These are phyloP conservation scores for Hyphopichia burtonii DNA, from an alignment of 1,139 yeast species.

Conservation along the genomic window DNA sequence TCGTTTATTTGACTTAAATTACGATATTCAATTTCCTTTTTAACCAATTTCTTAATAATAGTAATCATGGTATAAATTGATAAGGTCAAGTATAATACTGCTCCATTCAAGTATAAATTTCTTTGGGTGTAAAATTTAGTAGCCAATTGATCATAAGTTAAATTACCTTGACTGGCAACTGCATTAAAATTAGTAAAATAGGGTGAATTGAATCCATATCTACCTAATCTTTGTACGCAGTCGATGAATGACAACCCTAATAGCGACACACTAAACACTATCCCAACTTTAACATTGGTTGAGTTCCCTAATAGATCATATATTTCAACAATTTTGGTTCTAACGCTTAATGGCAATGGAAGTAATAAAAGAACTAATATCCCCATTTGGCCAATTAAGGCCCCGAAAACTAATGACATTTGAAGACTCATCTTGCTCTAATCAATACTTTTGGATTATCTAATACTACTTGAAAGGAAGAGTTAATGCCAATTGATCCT, in stretches of 20 bases:
- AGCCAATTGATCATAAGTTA: slow-evolving; percentile 44
- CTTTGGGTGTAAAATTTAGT: slow-evolving; percentile 67
- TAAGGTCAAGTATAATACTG: slow-evolving; percentile 58
- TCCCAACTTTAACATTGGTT: slow-evolving; percentile 49
- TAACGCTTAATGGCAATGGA: slow-evolving; percentile 60
- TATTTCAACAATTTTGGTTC: slow-evolving; percentile 43
- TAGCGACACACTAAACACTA: slow-evolving; percentile 43
- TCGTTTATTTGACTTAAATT: slow-evolving; percentile 18
- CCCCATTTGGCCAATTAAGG: slow-evolving; percentile 55
- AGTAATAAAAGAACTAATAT: slow-evolving; percentile 51
- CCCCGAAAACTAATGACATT: slow-evolving; percentile 42
- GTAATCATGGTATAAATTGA: slow-evolving; percentile 60
- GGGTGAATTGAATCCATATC: slow-evolving; percentile 26
- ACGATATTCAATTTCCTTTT: slow-evolving; percentile 49
- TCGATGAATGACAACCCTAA: slow-evolving; percentile 59
- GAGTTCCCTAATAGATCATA: slow-evolving; percentile 36
- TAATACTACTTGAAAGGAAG: too few relatives aligned
- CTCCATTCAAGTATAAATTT: slow-evolving; percentile 69
- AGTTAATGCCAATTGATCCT: too few relatives aligned
- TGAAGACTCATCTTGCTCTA: slow-evolving; percentile 40
- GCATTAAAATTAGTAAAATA: slow-evolving; percentile 17
- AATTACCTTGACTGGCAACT: slow-evolving; percentile 8
- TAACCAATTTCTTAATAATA: slow-evolving; percentile 56
- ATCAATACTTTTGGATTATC: too few relatives aligned
- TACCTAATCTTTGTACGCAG: slow-evolving; percentile 49